Evolutionary conservation across 345 rosid species (phyloP).

Genomic region (Anastatica hierochuntica): DNA sequence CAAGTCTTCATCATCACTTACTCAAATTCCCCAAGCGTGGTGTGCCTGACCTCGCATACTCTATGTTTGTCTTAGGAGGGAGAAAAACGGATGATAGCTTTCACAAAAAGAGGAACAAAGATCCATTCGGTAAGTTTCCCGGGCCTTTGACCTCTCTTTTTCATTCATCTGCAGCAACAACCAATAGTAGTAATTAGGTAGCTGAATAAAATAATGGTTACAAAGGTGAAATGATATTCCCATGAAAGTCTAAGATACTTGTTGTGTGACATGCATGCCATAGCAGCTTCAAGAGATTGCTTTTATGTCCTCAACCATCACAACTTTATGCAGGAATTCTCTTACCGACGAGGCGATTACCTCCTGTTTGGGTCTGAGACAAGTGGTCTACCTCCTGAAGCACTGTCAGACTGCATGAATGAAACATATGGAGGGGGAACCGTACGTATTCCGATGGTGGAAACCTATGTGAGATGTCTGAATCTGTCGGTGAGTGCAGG

Average conservation of each 20-base stretch:
- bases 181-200: too few relatives aligned
- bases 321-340: conserved; percentile 85
- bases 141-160: too few relatives aligned
- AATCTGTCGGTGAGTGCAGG: conserved; percentile 93
- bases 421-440: conserved; percentile 60
- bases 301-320: neutral
- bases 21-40: neutral
- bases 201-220: too few relatives aligned
- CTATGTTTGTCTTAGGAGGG: conserved; percentile 49
- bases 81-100: conserved; percentile 73
- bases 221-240: too few relatives aligned
- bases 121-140: conserved; percentile 82
- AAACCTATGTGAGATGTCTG: conserved; percentile 83
- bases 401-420: conserved; percentile 52
- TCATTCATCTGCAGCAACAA: too few relatives aligned
- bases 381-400: conserved; percentile 77
- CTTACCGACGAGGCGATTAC: conserved; percentile 72
- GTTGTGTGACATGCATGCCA: too few relatives aligned
- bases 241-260: too few relatives aligned
- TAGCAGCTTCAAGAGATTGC: too few relatives aligned
- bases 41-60: neutral
- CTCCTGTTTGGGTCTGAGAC: conserved; percentile 90
- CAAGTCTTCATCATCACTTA: too few relatives aligned
- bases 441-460: conserved; percentile 83
- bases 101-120: conserved; percentile 72